phyloP scores from a whole-genome alignment of 768 basidiomycete genomes.

The Kwoniella shandongensis region DNA sequence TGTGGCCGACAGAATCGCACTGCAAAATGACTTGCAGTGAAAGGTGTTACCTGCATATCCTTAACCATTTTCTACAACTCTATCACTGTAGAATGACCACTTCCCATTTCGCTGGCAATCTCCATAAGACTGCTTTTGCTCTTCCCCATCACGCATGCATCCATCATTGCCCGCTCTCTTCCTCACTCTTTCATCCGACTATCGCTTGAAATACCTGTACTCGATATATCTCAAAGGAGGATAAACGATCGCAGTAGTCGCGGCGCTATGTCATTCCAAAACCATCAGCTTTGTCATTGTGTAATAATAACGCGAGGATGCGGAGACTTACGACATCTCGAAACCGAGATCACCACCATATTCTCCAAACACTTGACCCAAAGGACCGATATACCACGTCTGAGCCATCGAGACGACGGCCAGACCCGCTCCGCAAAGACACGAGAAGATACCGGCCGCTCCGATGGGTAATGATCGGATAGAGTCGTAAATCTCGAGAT shows the following conservation, averaged over 20 bases:
- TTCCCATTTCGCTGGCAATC: too few relatives aligned
- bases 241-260: conserved; percentile 58
- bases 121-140: too few relatives aligned
- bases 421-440: conserved; percentile 58
- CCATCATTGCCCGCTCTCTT: too few relatives aligned
- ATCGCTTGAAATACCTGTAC: conserved; percentile 49
- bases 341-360: conserved; percentile 62
- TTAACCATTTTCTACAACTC: too few relatives aligned
- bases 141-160: too few relatives aligned
- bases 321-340: conserved; percentile 55
- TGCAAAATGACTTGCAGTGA: too few relatives aligned
- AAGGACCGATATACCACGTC: conserved; percentile 60
- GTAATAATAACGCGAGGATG: too few relatives aligned
- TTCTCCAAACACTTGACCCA: conserved; percentile 57
- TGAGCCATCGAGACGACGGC: conserved; percentile 61
- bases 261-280: conserved; percentile 55
- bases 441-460: conserved; percentile 59
- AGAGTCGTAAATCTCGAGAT: conserved; percentile 59
- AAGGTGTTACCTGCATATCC: too few relatives aligned
- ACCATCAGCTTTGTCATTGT: too few relatives aligned
- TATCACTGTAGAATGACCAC: too few relatives aligned
- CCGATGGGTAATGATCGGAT: conserved; percentile 58
- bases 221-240: conserved; percentile 60
- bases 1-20: too few relatives aligned
- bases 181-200: too few relatives aligned